Percentiles rank a stretch among this genome's conserved stretches.
These are phyloP conservation scores for Plasmodium malariae DNA, from an alignment of 169 alveolate genomes.

Conservation along the genomic window DNA sequence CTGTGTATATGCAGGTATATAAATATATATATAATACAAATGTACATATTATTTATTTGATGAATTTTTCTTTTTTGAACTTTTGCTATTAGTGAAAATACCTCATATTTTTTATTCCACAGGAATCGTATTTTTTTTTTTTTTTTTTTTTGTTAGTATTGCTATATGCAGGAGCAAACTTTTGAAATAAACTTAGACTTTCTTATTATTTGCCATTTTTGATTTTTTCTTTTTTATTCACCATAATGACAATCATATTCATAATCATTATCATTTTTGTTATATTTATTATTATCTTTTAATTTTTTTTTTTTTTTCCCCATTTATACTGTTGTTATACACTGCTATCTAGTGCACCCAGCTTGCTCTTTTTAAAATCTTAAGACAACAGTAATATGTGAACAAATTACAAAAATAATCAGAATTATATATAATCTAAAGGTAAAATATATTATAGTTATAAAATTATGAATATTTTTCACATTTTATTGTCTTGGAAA, in stretches of 20 bases:
- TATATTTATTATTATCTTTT: not conserved
- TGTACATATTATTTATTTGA: no score
- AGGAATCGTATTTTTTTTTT: conserved; percentile 23
- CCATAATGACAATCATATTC: no score
- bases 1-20: no score
- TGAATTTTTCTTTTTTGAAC: not conserved
- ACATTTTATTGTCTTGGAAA: not conserved
- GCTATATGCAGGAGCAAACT: conserved; percentile 14
- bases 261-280: not conserved
- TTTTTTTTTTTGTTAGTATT: conserved; percentile 22
- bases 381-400: conserved; percentile 22
- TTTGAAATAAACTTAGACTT: conserved; percentile 12
- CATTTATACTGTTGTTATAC: conserved; percentile 48
- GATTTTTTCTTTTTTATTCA: conserved; percentile 13
- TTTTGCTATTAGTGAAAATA: conserved; percentile 19
- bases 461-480: conserved; percentile 2
- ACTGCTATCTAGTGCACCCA: conserved; percentile 76
- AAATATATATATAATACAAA: no score
- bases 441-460: not conserved
- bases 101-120: conserved; percentile 11
- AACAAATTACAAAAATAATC: not conserved
- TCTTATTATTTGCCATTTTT: conserved; percentile 14
- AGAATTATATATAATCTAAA: conserved; percentile 8
- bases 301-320: conserved; percentile 13
- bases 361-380: conserved; percentile 5